A percentile compares a stretch with the other conserved stretches of the same genome.
Conservation (phyloP, 495 filamentous ascomycete species). For the Chaetomidium leptoderma region DNA sequence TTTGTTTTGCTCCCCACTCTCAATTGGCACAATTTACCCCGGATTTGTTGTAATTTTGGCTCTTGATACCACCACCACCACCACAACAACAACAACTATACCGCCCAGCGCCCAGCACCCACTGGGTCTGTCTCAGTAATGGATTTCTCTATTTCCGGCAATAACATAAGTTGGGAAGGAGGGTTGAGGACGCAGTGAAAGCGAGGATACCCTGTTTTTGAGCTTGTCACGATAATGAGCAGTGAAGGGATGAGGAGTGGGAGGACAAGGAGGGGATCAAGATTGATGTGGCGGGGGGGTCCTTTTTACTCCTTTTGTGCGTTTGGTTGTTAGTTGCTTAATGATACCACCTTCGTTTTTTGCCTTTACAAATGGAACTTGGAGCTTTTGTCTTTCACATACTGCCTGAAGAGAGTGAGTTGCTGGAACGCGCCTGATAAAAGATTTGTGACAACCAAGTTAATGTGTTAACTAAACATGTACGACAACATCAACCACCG, state of each 20-base stretch:
- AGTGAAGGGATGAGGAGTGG: too few relatives aligned
- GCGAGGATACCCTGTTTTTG: background rate
- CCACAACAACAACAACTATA: background rate
- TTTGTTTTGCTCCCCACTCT: too few relatives aligned
- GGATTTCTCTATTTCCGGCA: background rate
- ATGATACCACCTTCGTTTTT: constrained; percentile 30
- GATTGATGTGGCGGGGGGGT: background rate
- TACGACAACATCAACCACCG: too few relatives aligned
- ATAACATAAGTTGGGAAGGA: background rate
- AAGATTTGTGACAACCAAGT: too few relatives aligned
- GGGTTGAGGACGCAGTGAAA: background rate
- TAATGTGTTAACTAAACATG: too few relatives aligned
- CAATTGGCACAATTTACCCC: too few relatives aligned
- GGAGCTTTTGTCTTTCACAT: background rate
- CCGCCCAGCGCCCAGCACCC: background rate
- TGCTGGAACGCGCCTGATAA: too few relatives aligned
- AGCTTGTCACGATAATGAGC: too few relatives aligned
- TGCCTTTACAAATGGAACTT: background rate
- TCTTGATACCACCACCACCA: too few relatives aligned
- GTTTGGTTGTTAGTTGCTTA: background rate
- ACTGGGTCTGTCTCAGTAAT: background rate
- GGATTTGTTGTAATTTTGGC: too few relatives aligned
- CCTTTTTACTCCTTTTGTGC: background rate
- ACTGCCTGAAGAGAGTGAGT: too few relatives aligned
- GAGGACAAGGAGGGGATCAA: too few relatives aligned